phyloP scores from a whole-genome alignment of 164 flowering plant genomes.

The Magnolia officinalis region DNA sequence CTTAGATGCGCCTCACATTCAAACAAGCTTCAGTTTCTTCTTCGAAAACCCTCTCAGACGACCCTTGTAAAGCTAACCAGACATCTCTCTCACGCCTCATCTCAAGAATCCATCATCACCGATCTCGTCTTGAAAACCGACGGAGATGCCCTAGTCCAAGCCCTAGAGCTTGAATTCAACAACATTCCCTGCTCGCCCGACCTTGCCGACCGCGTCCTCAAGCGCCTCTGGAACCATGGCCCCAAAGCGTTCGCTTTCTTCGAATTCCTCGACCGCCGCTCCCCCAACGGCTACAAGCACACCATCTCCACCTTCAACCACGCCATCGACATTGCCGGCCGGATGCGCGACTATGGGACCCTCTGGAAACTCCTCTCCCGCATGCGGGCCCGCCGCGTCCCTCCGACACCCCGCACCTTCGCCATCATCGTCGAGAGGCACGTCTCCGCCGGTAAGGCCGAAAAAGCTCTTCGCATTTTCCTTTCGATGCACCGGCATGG shows the following conservation, averaged over 20 bases:
- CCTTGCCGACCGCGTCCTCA: slow-evolving; percentile 53
- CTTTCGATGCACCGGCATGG: slow-evolving; percentile 76
- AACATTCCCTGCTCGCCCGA: slow-evolving; percentile 41
- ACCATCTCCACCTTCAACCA: slow-evolving; percentile 61
- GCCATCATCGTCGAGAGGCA: slow-evolving; percentile 71
- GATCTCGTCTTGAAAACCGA: slow-evolving; percentile 32
- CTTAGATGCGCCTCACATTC: too few relatives aligned
- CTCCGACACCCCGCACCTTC: slow-evolving; percentile 65
- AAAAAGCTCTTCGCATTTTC: slow-evolving; percentile 68
- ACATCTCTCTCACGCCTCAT: background rate
- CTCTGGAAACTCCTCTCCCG: slow-evolving; percentile 54
- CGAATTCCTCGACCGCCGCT: slow-evolving; percentile 46
- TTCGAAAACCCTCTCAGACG: too few relatives aligned
- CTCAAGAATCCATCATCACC: slow-evolving; percentile 21
- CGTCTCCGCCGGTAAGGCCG: slow-evolving; percentile 59
- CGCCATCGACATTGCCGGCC: slow-evolving; percentile 77
- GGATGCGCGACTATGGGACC: slow-evolving; percentile 55
- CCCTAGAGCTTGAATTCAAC: slow-evolving; percentile 19
- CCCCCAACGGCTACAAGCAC: slow-evolving; percentile 37
- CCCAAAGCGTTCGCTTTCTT: slow-evolving; percentile 80
- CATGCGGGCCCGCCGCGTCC: slow-evolving; percentile 49
- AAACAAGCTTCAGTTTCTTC: too few relatives aligned
- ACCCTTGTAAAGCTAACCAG: background rate
- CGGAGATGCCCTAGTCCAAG: slow-evolving; percentile 26
- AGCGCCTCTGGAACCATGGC: slow-evolving; percentile 86